Evolutionary conservation across 176 grass and related monocot genomes (phyloP), one percentile per base, ranked within the genome.

Genomic region (Echinochloa phyllopogon): DNA sequence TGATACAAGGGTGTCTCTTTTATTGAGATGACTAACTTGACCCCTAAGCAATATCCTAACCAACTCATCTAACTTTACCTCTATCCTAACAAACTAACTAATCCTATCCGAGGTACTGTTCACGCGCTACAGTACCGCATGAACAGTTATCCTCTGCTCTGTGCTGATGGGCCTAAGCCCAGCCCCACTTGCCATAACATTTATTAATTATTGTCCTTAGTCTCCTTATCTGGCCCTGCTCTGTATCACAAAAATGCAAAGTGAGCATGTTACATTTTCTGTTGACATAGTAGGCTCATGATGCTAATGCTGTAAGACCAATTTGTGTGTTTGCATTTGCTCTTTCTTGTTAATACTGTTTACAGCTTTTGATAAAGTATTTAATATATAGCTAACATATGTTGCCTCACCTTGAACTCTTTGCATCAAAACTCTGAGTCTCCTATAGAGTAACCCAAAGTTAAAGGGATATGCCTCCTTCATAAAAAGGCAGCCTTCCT

Each of bases 161-260:
- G n/a, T n/a, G n/a, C n/a, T n/a, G n/a, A n/a, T n/a, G n/a, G n/a
- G n/a, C n/a, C n/a, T n/a, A n/a, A n/a, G n/a, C n/a, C n/a, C n/a
- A n/a, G n/a, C n/a, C n/a, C n/a, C n/a, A n/a, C n/a, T n/a, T n/a
- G n/a, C n/a, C n/a, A n/a, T n/a, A n/a, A n/a, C n/a, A n/a, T n/a
- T n/a, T n/a, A 20, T 73, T 52, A 3, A 8, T 15, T 14, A 63
- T 4, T 62, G 53, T 80, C 40, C 9, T 58, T 69, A 23, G 65
- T 83, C 27, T 83, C n/a, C 18, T 78, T 27, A 38, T 60, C 9
- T 38, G 16, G 47, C 73, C 24, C 57, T 78, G 25, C 10, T 74
- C 6, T 40, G n/a, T 29, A 72, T 78, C 79, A 84, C 64, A 76
- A 83, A 77, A 73, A 57, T 67, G 15, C 8, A 48, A 38, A 18